Conservation (phyloP, 1,284 basidiomycete species). For the Stereum hirsutum region DNA sequence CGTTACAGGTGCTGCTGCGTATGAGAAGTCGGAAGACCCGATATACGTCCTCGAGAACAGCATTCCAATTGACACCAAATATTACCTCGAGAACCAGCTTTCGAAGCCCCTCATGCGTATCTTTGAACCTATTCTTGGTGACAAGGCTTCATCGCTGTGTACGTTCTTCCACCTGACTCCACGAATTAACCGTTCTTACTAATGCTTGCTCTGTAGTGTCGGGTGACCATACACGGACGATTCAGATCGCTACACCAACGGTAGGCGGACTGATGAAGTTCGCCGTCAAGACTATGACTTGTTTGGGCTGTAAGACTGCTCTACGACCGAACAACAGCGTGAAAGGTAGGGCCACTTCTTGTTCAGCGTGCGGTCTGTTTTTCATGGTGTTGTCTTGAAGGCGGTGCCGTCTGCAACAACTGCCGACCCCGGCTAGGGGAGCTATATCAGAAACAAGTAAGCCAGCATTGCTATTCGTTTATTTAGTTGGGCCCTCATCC, state of each 20-base stretch:
- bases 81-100: slow-evolving; percentile 94
- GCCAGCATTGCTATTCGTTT: slow-evolving; percentile 5
- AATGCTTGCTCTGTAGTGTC: slow-evolving; percentile 50
- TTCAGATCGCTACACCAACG: slow-evolving; percentile 91
- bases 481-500: background rate
- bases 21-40: slow-evolving; percentile 95
- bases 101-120: slow-evolving; percentile 94
- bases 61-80: slow-evolving; percentile 92
- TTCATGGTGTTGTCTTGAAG: slow-evolving; percentile 29
- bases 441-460: slow-evolving; percentile 84
- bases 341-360: slow-evolving; percentile 40
- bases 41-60: slow-evolving; percentile 95
- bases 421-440: slow-evolving; percentile 80
- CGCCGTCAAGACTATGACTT: slow-evolving; percentile 88
- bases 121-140: slow-evolving; percentile 94
- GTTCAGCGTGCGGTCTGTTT: background rate
- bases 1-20: slow-evolving; percentile 80
- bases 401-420: slow-evolving; percentile 89
- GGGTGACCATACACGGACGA: slow-evolving; percentile 88
- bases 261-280: slow-evolving; percentile 96
- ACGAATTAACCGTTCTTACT: background rate
- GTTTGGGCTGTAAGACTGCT: slow-evolving; percentile 88
- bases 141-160: slow-evolving; percentile 80
- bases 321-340: slow-evolving; percentile 63
- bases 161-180: slow-evolving; percentile 21